Evolutionary conservation across 495 filamentous ascomycete species (phyloP), one percentile per base, ranked within the genome.

Genomic region (Sporormia fimetaria): DNA sequence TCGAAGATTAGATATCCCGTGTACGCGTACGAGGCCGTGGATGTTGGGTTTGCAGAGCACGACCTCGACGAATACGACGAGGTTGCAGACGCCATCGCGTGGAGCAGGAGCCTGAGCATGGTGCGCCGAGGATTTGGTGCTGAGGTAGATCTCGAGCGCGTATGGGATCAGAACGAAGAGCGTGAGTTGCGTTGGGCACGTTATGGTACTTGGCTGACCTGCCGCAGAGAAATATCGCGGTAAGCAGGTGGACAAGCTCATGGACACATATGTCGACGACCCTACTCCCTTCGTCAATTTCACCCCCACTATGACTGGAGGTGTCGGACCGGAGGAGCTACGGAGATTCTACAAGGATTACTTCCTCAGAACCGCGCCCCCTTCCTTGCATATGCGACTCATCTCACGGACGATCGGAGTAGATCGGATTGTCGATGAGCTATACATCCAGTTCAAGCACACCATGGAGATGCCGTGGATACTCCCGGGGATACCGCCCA

Each of bases 381-480:
- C 66, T 0, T 78, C 78, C 11, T 73, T 82, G 45, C 64, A 60
- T 20, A 68, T 87, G 42, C 75, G 81, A 28, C 68, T 92, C 1
- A 54, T 90, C 4, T 83, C 77, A 4, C 69, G 84, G 11, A 90
- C 84, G 0, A 56, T 70, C 2, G 75, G 75, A 5, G 60, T 67
- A 0, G 73, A 80, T 49, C 66, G 71, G n/a, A 57, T 80, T 0
- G 74, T 75, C 3, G 75, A 79, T 37, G 75, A 79, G 47, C 56
- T 79, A 3, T 65, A 68, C 36, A 51, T 69, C 3, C 51, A 66
- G 2, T 87, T 86, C 49, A 78, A 78, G 20, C 87, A 94, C 52
- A 73, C 80, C 8, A 63, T 69, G 4, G 68, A 70, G 28, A 69
- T 93, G 17, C 78, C 80, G 22, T 93, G 85, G 87, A 75, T 93